Evolutionary conservation across 2,329 filamentous ascomycete species (phyloP).

Genomic region (Diaporthe destruens): DNA sequence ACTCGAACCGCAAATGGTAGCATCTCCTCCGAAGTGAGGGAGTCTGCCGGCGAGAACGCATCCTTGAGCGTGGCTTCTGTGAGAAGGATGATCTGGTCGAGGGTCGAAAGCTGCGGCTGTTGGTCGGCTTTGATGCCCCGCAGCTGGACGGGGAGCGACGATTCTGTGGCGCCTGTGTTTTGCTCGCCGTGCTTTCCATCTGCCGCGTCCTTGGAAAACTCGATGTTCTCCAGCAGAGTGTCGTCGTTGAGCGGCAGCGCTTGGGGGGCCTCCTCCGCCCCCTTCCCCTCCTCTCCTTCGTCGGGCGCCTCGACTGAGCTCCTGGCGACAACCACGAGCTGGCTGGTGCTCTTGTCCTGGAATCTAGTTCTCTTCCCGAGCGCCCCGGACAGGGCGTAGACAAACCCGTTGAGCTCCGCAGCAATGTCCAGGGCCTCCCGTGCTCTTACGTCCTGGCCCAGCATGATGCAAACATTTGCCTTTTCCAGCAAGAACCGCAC

Average conservation of each 20-base stretch:
- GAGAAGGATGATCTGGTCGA: slow-evolving; percentile 92
- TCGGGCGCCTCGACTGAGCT: slow-evolving; percentile 63
- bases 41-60: slow-evolving; percentile 83
- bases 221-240: slow-evolving; percentile 88
- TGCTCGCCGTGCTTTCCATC: slow-evolving; percentile 53
- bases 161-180: slow-evolving; percentile 46
- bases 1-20: slow-evolving; percentile 91
- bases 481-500: slow-evolving; percentile 84
- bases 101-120: slow-evolving; percentile 83
- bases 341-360: slow-evolving; percentile 84
- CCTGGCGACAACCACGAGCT: slow-evolving; percentile 90
- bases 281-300: slow-evolving; percentile 45
- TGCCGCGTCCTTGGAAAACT: slow-evolving; percentile 73
- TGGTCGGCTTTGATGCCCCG: slow-evolving; percentile 77
- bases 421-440: slow-evolving; percentile 78
- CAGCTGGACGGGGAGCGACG: slow-evolving; percentile 69
- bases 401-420: slow-evolving; percentile 74
- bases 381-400: slow-evolving; percentile 86
- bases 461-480: slow-evolving; percentile 84
- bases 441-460: slow-evolving; percentile 84
- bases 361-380: slow-evolving; percentile 88
- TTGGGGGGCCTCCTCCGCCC: slow-evolving; percentile 64
- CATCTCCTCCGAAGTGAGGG: slow-evolving; percentile 92
- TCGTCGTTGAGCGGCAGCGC: slow-evolving; percentile 89
- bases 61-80: slow-evolving; percentile 92